These are phyloP conservation scores for Cymodocea nodosa DNA, from an alignment of 116 monocot species.

Conservation along the genomic window DNA sequence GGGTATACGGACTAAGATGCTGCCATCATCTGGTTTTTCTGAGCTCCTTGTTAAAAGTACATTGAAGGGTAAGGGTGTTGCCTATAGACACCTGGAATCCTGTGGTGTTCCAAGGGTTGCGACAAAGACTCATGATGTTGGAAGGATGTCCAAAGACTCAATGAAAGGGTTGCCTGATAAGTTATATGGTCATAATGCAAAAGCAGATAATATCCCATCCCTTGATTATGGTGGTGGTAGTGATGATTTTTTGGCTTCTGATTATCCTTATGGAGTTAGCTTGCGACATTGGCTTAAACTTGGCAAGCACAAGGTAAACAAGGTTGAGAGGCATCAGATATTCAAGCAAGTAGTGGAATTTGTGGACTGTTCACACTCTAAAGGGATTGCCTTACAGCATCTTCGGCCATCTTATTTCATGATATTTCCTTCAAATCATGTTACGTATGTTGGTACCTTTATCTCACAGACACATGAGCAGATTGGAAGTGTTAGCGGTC, in stretches of 20 bases:
- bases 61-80: constrained; percentile 60
- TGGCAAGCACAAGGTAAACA: constrained; percentile 24
- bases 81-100: constrained; percentile 21
- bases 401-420: constrained; percentile 61
- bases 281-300: constrained; percentile 56
- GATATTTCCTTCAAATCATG: constrained; percentile 32
- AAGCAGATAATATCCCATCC: constrained; percentile 8
- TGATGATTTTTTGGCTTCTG: background rate
- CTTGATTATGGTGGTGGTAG: constrained; percentile 16
- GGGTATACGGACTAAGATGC: constrained; percentile 30
- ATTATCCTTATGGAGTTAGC: constrained; percentile 25
- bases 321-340: constrained; percentile 44
- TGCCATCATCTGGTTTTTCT: constrained; percentile 36
- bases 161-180: constrained; percentile 7
- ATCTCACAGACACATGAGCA: constrained; percentile 11
- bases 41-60: constrained; percentile 32
- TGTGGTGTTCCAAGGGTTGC: constrained; percentile 6
- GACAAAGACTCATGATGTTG: constrained; percentile 7
- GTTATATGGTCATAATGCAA: constrained; percentile 8
- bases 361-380: constrained; percentile 65
- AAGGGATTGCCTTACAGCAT: constrained; percentile 44
- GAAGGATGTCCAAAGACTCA: constrained; percentile 8
- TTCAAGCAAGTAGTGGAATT: constrained; percentile 77
- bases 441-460: constrained; percentile 68
- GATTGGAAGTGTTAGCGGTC: constrained; percentile 7